Evolutionary conservation across 1,284 basidiomycete species (phyloP).

Genomic region (Garcileccinum viscosum): DNA sequence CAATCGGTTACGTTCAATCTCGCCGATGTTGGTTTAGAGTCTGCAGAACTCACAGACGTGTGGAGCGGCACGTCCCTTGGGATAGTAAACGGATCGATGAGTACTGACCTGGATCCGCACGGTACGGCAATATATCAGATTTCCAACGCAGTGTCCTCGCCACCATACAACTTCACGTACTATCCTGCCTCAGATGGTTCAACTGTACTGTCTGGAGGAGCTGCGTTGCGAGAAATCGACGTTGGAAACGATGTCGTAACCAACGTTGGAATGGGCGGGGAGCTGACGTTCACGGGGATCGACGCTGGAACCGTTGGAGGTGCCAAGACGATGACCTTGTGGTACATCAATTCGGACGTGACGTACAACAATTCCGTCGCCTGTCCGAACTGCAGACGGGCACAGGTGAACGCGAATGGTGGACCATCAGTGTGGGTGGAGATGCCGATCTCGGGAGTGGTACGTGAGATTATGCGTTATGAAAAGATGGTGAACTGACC

Average conservation of each 20-base stretch:
- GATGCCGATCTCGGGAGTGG: constrained; percentile 20
- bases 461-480: background rate
- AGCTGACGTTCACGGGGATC: constrained; percentile 14
- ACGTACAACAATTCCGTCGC: constrained; percentile 1
- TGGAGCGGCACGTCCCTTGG: constrained; percentile 6
- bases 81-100: background rate
- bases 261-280: constrained; percentile 5
- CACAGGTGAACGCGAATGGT: constrained; percentile 10
- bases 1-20: constrained; percentile 15
- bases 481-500: background rate
- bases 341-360: constrained; percentile 17
- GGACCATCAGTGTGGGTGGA: background rate
- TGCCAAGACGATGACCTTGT: constrained; percentile 6
- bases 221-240: background rate
- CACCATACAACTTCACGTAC: background rate
- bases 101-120: constrained; percentile 1
- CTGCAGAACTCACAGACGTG: constrained; percentile 12
- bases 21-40: constrained; percentile 8
- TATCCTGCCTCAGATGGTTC: constrained; percentile 2
- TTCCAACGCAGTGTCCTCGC: background rate
- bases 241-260: background rate
- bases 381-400: constrained; percentile 20
- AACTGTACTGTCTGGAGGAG: constrained; percentile 12
- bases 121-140: constrained; percentile 16
- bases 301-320: constrained; percentile 15